Percentiles rank a stretch among this genome's conserved stretches.
Evolutionary conservation across 345 rosid species (phyloP).

Genomic region (Corchorus capsularis): DNA sequence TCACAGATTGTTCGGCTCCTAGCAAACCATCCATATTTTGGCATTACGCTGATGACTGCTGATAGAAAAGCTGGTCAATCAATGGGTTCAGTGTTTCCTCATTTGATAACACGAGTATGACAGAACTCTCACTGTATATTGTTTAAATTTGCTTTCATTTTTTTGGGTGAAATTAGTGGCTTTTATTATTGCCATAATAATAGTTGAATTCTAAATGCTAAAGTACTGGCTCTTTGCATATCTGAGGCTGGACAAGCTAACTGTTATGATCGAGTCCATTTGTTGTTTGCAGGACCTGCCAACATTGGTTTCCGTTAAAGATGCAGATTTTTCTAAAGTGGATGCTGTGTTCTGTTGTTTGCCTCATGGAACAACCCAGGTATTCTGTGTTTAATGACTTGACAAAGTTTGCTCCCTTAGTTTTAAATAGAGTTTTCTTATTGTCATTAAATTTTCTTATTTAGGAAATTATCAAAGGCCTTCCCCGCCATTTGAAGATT

Average conservation of each 20-base stretch:
- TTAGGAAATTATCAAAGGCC: conserved; percentile 86
- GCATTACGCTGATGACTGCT: conserved; percentile 84
- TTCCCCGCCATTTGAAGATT: conserved; percentile 67
- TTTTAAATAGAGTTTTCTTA: not conserved
- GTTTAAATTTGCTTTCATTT: not conserved
- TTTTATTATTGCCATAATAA: not conserved
- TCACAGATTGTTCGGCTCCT: conserved; percentile 84
- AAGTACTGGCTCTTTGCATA: not conserved
- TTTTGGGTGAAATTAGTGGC: not conserved
- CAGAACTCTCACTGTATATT: conserved; percentile 19
- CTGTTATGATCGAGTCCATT: not conserved
- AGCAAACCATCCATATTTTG: conserved; percentile 73
- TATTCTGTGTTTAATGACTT: conserved; percentile 24
- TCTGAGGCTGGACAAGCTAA: not conserved
- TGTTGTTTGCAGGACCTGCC: conserved; percentile 67
- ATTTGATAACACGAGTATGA: conserved; percentile 63
- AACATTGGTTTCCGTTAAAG: conserved; percentile 64
- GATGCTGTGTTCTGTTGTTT: conserved; percentile 98
- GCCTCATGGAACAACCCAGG: conserved; percentile 99
- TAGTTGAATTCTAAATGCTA: not conserved
- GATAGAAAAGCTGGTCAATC: conserved; percentile 99
- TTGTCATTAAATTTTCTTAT: conserved; percentile 1
- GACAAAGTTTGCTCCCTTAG: not conserved
- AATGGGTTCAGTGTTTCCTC: conserved; percentile 85
- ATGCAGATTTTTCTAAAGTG: conserved; percentile 76